Evolutionary conservation across 108 stramenopile species (phyloP).

Genomic region (Nitzschia sp.): DNA sequence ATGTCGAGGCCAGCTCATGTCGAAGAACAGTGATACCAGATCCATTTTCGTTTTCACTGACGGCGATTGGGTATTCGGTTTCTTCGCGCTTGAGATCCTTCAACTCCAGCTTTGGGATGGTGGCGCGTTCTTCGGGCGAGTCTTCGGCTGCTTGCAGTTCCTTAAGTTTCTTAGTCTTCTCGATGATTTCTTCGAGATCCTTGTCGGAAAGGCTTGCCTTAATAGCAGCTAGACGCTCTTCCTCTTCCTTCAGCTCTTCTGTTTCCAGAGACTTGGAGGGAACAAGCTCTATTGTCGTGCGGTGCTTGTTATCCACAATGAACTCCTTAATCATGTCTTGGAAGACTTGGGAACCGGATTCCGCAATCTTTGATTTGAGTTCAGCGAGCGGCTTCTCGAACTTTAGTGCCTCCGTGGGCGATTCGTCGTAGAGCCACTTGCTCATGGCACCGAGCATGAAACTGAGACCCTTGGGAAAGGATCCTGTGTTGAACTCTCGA

Average conservation of each 20-base stretch:
- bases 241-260: conserved; percentile 77
- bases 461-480: conserved; percentile 93
- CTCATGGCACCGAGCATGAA: conserved; percentile 95
- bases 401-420: conserved; percentile 85
- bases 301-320: conserved; percentile 89
- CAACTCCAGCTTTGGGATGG: conserved; percentile 87
- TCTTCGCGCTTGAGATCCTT: conserved; percentile 86
- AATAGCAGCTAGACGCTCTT: conserved; percentile 73
- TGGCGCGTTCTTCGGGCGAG: conserved; percentile 91
- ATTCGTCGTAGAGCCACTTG: conserved; percentile 93
- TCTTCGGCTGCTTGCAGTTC: conserved; percentile 90
- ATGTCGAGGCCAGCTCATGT: conserved; percentile 88
- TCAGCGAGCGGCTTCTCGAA: conserved; percentile 90
- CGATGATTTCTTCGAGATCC: conserved; percentile 82
- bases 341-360: conserved; percentile 82
- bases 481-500: conserved; percentile 98
- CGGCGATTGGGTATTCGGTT: conserved; percentile 89
- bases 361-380: conserved; percentile 84
- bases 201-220: conserved; percentile 79
- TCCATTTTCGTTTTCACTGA: conserved; percentile 68
- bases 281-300: conserved; percentile 89
- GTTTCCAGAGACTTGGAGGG: conserved; percentile 90
- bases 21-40: conserved; percentile 85
- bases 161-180: conserved; percentile 82
- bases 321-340: conserved; percentile 80